phyloP scores from a whole-genome alignment of 257 asterid genomes.

The Nicotiana tabacum region DNA sequence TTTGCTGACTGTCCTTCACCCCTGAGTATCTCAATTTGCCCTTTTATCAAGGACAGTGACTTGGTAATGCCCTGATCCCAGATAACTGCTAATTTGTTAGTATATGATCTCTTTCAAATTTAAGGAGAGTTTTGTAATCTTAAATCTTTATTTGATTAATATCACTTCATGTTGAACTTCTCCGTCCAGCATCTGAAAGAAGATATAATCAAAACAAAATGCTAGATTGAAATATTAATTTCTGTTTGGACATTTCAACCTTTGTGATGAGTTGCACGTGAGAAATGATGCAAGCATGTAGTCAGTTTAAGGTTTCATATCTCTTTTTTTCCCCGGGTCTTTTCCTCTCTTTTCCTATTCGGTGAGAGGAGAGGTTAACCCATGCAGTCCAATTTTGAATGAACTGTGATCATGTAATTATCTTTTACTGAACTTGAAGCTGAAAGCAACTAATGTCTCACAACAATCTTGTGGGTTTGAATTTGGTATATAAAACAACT shows the following conservation, averaged over 20 bases:
- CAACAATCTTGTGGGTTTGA: neutral
- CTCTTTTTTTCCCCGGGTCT: neutral
- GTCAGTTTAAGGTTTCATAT: neutral
- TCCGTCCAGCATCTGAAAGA: neutral
- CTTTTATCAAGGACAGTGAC: neutral
- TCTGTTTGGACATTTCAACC: neutral
- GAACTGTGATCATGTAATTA: neutral
- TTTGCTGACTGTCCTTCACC: neutral
- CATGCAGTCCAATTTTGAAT: neutral
- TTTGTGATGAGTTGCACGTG: neutral
- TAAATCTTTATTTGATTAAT: neutral
- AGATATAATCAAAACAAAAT: conserved; percentile 1
- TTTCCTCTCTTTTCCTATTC: neutral
- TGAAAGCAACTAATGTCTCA: neutral
- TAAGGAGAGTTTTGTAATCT: neutral
- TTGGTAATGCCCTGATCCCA: conserved; percentile 7
- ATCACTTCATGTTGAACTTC: neutral
- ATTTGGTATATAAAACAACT: neutral
- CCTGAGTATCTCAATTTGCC: neutral
- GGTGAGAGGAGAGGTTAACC: neutral
- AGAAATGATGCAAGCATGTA: neutral
- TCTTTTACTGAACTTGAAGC: neutral
- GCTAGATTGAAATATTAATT: neutral
- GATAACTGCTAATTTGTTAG: neutral
- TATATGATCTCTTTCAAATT: neutral